A percentile compares a stretch with the other conserved stretches of the same genome.
These are phyloP conservation scores for Wickerhamomyces queroliae DNA, from an alignment of 805 yeast species.

Conservation along the genomic window DNA sequence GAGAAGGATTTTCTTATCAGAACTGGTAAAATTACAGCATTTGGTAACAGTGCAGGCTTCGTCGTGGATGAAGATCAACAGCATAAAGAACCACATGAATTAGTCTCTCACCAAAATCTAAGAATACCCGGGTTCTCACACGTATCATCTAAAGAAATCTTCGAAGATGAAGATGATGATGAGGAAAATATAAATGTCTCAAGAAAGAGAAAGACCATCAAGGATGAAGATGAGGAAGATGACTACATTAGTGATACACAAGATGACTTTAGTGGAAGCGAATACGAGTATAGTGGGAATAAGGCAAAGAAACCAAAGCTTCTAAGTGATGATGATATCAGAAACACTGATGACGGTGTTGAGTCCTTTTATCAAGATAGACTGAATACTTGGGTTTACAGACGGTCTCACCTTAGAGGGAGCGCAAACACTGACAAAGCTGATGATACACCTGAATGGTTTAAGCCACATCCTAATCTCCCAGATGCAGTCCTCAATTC, in stretches of 20 bases:
- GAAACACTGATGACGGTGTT: constrained; percentile 77
- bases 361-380: constrained; percentile 58
- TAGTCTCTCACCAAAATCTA: constrained; percentile 16
- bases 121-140: constrained; percentile 18
- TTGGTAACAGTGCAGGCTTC: constrained; percentile 66
- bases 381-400: constrained; percentile 50
- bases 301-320: constrained; percentile 9
- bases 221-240: constrained; percentile 18
- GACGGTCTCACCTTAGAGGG: constrained; percentile 41
- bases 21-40: constrained; percentile 92
- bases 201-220: constrained; percentile 15
- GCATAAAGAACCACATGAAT: constrained; percentile 6
- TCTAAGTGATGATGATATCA: constrained; percentile 26
- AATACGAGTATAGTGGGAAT: constrained; percentile 16
- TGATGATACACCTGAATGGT: constrained; percentile 50
- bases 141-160: constrained; percentile 6
- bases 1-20: constrained; percentile 77
- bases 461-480: constrained; percentile 67
- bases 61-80: constrained; percentile 28
- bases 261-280: constrained; percentile 9
- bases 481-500: constrained; percentile 73
- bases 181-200: constrained; percentile 14
- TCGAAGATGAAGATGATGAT: constrained; percentile 17
- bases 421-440: constrained; percentile 15
- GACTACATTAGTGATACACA: constrained; percentile 12